Evolutionary conservation across 257 asterid species (phyloP), one percentile per base, ranked within the genome.

Genomic region (Fraxinus excelsior): DNA sequence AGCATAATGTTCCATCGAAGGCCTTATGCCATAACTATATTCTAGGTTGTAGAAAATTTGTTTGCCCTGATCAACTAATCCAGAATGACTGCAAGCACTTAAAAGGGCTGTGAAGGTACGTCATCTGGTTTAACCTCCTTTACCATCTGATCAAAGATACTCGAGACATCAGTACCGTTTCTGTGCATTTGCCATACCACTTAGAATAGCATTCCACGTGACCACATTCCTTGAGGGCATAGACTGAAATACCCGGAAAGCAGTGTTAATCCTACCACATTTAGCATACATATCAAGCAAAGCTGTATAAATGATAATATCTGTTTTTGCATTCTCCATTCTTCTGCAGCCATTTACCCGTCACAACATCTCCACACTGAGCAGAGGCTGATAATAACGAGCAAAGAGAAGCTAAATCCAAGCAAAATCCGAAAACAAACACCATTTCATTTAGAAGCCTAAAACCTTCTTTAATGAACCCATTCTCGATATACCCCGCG

Each of bases 131-230:
- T 80, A 74, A 84, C 82, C 78, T 85, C 93, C 79, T 86, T 71
- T 53, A 85, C 73, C 98, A 93, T 93, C 74, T 81, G 79, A 69
- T 79, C 73, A 66, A 93, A 87, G 92, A 93, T 82, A 23, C 81
- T 74, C 65, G 90, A 70, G 31, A 82, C 92, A 65, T 53, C 8
- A 10, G 83, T 49, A 40, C 96, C 97, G 80, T 84, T 87, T 79
- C 97, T 96, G 40, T 94, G 98, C 96, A 91, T 87, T n/a, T 62
- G 98, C 97, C 58, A 90, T 75, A 37, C 98, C 98, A 35, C 88
- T 84, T 51, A 94, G 89, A 85, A 90, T 85, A 7, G 96, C 91
- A 76, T 94, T 94, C 96, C 95, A 94, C 7, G 90, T 77, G 13
- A 88, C 66, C 60, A 89, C 86, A 40, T 88, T 93, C 82, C 82